phyloP scores from a whole-genome alignment of 2,329 filamentous ascomycete genomes.

The Xylariaceae sp. region DNA sequence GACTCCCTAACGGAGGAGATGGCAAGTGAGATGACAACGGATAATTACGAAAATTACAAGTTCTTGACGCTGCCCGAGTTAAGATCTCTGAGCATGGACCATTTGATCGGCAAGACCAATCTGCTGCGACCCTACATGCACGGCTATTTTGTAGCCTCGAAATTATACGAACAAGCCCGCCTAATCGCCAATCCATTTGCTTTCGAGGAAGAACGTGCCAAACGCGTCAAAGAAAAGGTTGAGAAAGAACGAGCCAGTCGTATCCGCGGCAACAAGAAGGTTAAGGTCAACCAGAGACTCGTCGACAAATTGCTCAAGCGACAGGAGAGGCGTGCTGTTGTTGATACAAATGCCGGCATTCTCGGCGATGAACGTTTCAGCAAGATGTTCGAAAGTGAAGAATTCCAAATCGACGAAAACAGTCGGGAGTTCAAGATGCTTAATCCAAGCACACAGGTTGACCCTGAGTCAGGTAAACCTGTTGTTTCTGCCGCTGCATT shows the following conservation, averaged over 20 bases:
- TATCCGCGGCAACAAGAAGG: conserved; percentile 92
- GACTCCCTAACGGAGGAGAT: conserved; percentile 99
- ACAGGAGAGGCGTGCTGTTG: conserved; percentile 55
- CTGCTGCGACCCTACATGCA: conserved; percentile 96
- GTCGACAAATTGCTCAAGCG: conserved; percentile 70
- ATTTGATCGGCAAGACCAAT: conserved; percentile 86
- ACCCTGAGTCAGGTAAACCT: conserved; percentile 30
- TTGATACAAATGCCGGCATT: conserved; percentile 60
- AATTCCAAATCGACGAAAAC: conserved; percentile 86
- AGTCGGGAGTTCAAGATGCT: conserved; percentile 81
- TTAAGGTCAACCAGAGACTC: conserved; percentile 87
- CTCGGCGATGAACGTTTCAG: conserved; percentile 84
- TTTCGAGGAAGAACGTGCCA: conserved; percentile 86
- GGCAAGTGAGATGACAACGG: conserved; percentile 73
- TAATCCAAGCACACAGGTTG: conserved; percentile 76
- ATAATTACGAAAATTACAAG: conserved; percentile 98
- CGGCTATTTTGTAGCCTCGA: conserved; percentile 94
- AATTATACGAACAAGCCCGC: conserved; percentile 89
- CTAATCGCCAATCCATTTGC: conserved; percentile 91
- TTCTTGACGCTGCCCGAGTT: conserved; percentile 89
- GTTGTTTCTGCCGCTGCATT: conserved; percentile 36
- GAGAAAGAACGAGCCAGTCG: conserved; percentile 94
- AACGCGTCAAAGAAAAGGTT: conserved; percentile 90
- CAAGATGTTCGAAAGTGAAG: conserved; percentile 85
- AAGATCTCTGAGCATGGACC: conserved; percentile 77